These are phyloP conservation scores for Talaromyces sp. DNA, from an alignment of 2,329 filamentous ascomycete species.

Conservation along the genomic window DNA sequence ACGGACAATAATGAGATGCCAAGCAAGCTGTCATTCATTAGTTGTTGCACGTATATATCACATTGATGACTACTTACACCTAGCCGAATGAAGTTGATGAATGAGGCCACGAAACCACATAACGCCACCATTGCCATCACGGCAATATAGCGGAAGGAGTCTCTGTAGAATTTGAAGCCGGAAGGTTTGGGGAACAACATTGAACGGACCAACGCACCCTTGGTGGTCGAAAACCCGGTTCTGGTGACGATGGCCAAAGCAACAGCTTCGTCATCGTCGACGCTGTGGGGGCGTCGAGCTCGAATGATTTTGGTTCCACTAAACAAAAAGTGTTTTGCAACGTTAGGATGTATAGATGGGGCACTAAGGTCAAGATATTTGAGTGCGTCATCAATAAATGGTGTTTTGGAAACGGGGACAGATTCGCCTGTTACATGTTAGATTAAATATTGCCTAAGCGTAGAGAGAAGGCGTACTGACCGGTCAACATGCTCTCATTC, in stretches of 20 bases:
- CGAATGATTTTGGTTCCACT: conserved; percentile 95
- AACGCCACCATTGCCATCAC: conserved; percentile 89
- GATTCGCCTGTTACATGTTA: conserved; percentile 69
- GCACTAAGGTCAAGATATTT: conserved; percentile 74
- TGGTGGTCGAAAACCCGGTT: conserved; percentile 97
- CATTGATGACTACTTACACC: conserved; percentile 46
- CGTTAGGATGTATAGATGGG: conserved; percentile 77
- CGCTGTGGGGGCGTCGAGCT: conserved; percentile 83
- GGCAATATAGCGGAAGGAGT: conserved; percentile 96
- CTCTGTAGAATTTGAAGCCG: conserved; percentile 97
- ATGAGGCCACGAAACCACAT: conserved; percentile 85
- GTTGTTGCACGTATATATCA: conserved; percentile 5
- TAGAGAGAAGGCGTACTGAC: conserved; percentile 34
- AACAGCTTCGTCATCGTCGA: conserved; percentile 82
- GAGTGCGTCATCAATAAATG: conserved; percentile 80
- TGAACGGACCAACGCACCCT: conserved; percentile 90
- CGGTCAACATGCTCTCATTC: conserved; percentile 98
- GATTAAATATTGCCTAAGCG: background rate
- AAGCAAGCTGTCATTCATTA: conserved; percentile 60
- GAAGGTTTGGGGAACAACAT: conserved; percentile 99
- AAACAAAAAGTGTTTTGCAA: conserved; percentile 89
- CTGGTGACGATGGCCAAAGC: conserved; percentile 89
- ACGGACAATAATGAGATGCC: conserved; percentile 88
- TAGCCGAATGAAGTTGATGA: conserved; percentile 89
- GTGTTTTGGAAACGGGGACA: conserved; percentile 90